Evolutionary conservation across 371 early-diverging fungal genomes (phyloP), one percentile per base, ranked within the genome.

Genomic region (Zychaea mexicana): DNA sequence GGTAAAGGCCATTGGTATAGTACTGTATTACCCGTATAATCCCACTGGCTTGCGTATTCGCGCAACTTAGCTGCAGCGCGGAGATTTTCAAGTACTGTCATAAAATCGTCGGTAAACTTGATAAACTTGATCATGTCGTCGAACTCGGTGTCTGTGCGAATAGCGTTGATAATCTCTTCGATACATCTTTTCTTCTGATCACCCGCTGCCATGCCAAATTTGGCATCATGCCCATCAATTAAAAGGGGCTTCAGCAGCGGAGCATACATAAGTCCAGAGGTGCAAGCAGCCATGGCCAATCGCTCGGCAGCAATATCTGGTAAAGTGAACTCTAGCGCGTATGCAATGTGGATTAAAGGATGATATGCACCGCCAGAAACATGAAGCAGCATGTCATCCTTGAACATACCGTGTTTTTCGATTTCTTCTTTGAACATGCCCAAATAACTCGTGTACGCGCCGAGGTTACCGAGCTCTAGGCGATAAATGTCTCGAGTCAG

Each of bases 331-430:
- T 89, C 90, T n/a, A 87, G 55, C 0, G 86, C 88, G 42, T 87
- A 88, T 8, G 87, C 88, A 22, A 88, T 65, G 66, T 87, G 87
- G 58, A 89, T 87, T 1, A 88, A n/a, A 6, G 88, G 86, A 65
- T 88, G 87, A 56, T 74, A 79, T 0, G 77, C 69, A 3, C 85
- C 88, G 45, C 79, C 79, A 21, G 87, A 62, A 0, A 74, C 66
- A 15, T 78, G 66, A 2, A 69, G 68, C 8, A 85, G 52, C 22
- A 85, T 53, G 24, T 78, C 78, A 6, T 69, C 63, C 33, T 77
- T 73, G 54, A 80, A 81, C 0, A 77, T 61, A 33, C 86, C 85
- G 7, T 71, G 60, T 7, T 54, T 49, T 1, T 74, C 61, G n/a
- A 88, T 73, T 69, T 86, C 83, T 5, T 55, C 22, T 15, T 65